phyloP scores from a whole-genome alignment of 495 filamentous ascomycete genomes.

The Viridothelium virens region DNA sequence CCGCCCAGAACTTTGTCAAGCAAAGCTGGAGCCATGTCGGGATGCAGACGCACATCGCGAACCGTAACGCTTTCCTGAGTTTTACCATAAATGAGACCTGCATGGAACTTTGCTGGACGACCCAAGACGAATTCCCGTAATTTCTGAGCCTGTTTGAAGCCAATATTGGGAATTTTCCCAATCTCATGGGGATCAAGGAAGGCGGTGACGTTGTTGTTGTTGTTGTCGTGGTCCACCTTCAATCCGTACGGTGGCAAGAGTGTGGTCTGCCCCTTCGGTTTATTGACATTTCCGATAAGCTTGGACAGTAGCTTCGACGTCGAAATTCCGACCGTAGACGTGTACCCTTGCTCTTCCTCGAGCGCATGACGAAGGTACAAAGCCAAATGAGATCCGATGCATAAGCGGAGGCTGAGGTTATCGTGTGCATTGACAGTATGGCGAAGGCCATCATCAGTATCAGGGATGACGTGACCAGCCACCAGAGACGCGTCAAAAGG shows the following conservation, averaged over 20 bases:
- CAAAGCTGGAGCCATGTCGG: slow-evolving; percentile 50
- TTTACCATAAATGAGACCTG: slow-evolving; percentile 38
- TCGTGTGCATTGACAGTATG: neutral
- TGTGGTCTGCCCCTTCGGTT: slow-evolving; percentile 78
- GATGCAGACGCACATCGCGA: slow-evolving; percentile 52
- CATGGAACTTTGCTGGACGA: slow-evolving; percentile 36
- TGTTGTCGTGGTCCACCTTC: slow-evolving; percentile 19
- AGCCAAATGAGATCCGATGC: slow-evolving; percentile 56
- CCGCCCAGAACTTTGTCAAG: slow-evolving; percentile 61
- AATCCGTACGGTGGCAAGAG: slow-evolving; percentile 55
- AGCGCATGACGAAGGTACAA: slow-evolving; percentile 60
- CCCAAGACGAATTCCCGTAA: slow-evolving; percentile 56
- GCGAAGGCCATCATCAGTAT: slow-evolving; percentile 9
- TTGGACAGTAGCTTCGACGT: slow-evolving; percentile 81
- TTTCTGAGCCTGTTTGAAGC: slow-evolving; percentile 64
- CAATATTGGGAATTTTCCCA: slow-evolving; percentile 78
- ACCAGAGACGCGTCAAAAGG: slow-evolving; percentile 60
- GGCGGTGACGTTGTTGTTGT: slow-evolving; percentile 44
- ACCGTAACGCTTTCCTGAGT: slow-evolving; percentile 55
- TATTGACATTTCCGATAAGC: slow-evolving; percentile 73
- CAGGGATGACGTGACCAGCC: slow-evolving; percentile 52
- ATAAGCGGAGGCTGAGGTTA: slow-evolving; percentile 28
- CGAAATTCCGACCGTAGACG: slow-evolving; percentile 76
- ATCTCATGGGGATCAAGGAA: slow-evolving; percentile 76
- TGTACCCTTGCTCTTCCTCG: slow-evolving; percentile 73